These are phyloP conservation scores for Exophiala viscosa DNA, from an alignment of 2,329 filamentous ascomycete genomes.

Conservation along the genomic window DNA sequence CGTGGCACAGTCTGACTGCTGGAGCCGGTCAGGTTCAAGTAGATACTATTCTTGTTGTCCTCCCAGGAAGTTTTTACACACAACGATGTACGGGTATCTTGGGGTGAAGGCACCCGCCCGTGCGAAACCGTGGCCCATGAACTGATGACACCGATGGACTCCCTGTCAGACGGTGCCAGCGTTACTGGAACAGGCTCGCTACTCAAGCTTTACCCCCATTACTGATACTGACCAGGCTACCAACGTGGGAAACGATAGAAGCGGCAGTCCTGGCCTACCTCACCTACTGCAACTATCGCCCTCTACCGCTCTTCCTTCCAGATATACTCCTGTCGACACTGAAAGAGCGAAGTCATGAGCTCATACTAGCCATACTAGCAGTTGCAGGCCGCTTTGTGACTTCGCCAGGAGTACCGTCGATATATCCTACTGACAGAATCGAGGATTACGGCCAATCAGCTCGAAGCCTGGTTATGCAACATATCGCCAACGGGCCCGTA, in stretches of 20 bases:
- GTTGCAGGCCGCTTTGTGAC: constrained; percentile 31
- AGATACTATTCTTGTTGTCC: no score
- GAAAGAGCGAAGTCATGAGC: constrained; percentile 27
- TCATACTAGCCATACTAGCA: constrained; percentile 32
- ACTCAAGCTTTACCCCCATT: not conserved
- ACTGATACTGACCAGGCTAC: constrained; percentile 6
- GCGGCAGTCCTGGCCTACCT: constrained; percentile 30
- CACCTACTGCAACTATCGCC: constrained; percentile 35
- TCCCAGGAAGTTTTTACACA: no score
- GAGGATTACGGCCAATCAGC: constrained; percentile 5
- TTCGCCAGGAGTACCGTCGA: not conserved
- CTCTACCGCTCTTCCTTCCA: constrained; percentile 32
- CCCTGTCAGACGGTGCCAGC: no score
- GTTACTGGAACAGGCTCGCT: no score
- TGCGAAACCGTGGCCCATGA: no score
- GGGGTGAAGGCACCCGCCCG: no score
- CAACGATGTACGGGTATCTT: no score
- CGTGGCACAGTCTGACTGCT: no score
- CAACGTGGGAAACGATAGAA: constrained; percentile 1
- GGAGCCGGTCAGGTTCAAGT: no score
- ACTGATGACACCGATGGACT: no score
- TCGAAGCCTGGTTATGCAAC: constrained; percentile 38
- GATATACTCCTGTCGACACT: constrained; percentile 22
- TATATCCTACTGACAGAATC: not conserved
- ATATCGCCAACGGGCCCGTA: constrained; percentile 38